Evolutionary conservation across 768 basidiomycete species (phyloP).

Genomic region (Lentinula guzmanii): DNA sequence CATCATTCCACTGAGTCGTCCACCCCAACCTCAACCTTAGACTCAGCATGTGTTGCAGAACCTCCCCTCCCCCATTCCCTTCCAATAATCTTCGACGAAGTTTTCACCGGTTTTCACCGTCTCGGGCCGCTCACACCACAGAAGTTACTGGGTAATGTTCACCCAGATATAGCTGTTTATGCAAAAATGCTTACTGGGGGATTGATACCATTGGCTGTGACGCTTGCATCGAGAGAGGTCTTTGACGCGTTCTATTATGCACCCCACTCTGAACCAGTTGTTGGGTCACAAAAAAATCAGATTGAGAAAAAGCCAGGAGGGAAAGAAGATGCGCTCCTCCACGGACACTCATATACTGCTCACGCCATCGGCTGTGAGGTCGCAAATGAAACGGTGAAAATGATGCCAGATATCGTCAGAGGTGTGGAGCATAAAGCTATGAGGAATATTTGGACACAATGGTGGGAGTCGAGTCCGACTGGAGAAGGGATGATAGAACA

Average conservation of each 20-base stretch:
- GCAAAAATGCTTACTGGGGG: constrained; percentile 96
- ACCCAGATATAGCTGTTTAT: constrained; percentile 85
- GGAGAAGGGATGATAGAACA: neutral
- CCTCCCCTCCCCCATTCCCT: constrained; percentile 23
- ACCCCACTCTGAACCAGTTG: constrained; percentile 15
- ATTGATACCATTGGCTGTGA: constrained; percentile 78
- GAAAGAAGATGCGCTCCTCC: constrained; percentile 64
- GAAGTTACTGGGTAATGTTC: constrained; percentile 55
- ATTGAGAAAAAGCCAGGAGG: neutral
- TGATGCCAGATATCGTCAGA: constrained; percentile 27
- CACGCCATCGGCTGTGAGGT: constrained; percentile 92
- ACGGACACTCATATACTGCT: constrained; percentile 95
- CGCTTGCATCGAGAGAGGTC: constrained; percentile 73
- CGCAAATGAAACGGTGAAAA: constrained; percentile 70
- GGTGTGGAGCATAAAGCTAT: neutral
- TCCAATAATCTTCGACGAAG: constrained; percentile 94
- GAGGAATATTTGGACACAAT: neutral
- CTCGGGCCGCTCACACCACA: constrained; percentile 65
- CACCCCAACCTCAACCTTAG: neutral
- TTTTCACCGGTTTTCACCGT: constrained; percentile 90
- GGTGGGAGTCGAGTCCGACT: neutral
- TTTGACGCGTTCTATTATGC: constrained; percentile 78
- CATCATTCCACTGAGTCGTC: neutral
- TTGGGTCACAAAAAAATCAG: neutral
- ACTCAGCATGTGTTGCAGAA: neutral